Conservation (phyloP, 2,329 filamentous ascomycete species). For the Calonectria multiphialidica region DNA sequence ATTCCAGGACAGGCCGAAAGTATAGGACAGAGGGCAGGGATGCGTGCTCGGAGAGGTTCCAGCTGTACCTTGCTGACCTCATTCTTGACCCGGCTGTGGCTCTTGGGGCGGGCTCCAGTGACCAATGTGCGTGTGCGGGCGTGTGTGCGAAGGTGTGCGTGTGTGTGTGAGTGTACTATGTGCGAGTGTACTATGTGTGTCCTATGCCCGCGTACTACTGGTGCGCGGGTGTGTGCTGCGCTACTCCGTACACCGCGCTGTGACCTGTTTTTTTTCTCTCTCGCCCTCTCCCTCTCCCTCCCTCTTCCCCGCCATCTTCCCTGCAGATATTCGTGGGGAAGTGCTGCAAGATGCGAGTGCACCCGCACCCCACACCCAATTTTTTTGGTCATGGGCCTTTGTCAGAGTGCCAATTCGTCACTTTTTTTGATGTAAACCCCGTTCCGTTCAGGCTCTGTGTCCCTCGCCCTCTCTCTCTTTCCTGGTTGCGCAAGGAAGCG, state of each 20-base stretch:
- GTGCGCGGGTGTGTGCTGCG: not conserved
- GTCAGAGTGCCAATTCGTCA: slow-evolving; percentile 25
- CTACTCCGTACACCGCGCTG: no score
- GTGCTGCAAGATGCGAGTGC: not conserved
- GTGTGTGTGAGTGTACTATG: no score
- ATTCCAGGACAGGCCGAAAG: not conserved
- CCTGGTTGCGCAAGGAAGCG: no score
- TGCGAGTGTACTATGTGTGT: not conserved
- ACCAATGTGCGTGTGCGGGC: not conserved
- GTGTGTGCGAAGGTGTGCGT: no score
- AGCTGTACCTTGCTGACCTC: not conserved
- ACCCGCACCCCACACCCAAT: slow-evolving; percentile 10
- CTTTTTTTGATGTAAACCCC: not conserved
- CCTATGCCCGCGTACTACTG: not conserved
- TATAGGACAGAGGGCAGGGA: not conserved
- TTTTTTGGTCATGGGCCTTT: slow-evolving; percentile 29
- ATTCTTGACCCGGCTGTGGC: no score
- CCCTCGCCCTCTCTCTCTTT: not conserved
- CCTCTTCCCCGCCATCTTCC: slow-evolving; percentile 4
- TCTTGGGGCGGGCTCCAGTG: no score
- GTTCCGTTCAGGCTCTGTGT: not conserved
- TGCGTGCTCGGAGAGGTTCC: not conserved
- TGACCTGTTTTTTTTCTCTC: not conserved
- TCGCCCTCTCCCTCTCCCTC: no score
- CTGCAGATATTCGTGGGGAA: slow-evolving; percentile 19